Percentiles rank a stretch among this genome's conserved stretches.
phyloP scores from a whole-genome alignment of 768 basidiomycete genomes.

The Boletellus ananiceps region DNA sequence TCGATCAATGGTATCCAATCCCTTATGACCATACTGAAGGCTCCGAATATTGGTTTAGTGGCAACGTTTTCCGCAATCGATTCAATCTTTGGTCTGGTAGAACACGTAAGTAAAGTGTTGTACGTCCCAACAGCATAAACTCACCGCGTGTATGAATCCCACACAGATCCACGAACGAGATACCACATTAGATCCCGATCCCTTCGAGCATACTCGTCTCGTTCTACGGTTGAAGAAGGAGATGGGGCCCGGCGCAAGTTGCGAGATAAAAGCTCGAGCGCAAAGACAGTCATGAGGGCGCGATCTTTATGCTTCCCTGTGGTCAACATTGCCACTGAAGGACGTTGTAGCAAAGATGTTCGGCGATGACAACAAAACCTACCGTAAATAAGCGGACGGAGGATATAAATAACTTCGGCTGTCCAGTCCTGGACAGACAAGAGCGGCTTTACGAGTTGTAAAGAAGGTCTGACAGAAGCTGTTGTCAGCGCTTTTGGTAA shows the following conservation, averaged over 20 bases:
- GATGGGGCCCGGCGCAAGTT: constrained; percentile 66
- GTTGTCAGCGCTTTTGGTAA: constrained; percentile 77
- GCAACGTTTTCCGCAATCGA: constrained; percentile 52
- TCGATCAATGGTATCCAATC: constrained; percentile 89
- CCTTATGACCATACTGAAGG: constrained; percentile 64
- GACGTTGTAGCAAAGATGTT: constrained; percentile 1
- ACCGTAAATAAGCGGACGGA: constrained; percentile 80
- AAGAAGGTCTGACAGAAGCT: constrained; percentile 65
- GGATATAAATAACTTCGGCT: constrained; percentile 63
- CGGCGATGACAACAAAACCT: constrained; percentile 21
- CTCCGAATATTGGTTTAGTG: constrained; percentile 57
- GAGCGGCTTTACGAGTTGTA: constrained; percentile 59
- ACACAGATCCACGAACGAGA: constrained; percentile 79
- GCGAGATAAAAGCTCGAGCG: constrained; percentile 70
- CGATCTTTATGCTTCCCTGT: constrained; percentile 36
- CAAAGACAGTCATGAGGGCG: constrained; percentile 60
- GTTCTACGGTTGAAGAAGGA: constrained; percentile 58
- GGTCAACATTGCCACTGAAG: constrained; percentile 23
- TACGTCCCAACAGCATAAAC: constrained; percentile 13
- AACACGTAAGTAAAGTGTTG: constrained; percentile 1
- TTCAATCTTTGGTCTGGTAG: constrained; percentile 71
- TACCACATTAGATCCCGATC: constrained; percentile 85
- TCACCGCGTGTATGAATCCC: constrained; percentile 74
- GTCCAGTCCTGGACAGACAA: constrained; percentile 68
- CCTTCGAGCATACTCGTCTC: constrained; percentile 74